phyloP scores from a whole-genome alignment of 2,329 filamentous ascomycete species.

The Tolypocladium capitatum region DNA sequence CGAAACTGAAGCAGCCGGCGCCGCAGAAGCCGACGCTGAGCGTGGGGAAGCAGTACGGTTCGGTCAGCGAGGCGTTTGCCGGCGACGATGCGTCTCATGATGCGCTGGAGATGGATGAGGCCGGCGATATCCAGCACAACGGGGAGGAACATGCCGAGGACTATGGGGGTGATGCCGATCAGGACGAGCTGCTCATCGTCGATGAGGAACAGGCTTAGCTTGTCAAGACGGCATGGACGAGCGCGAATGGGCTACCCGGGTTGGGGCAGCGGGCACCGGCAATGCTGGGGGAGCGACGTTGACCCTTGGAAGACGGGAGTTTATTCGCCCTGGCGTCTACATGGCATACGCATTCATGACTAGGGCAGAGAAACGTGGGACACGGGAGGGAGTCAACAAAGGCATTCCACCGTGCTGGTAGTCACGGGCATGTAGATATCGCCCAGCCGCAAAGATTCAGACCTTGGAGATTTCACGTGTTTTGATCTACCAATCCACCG shows the following conservation, averaged over 20 bases:
- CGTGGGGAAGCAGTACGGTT: constrained; percentile 9
- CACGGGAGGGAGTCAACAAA: background rate
- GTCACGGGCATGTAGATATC: background rate
- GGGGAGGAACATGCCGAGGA: background rate
- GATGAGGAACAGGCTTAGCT: background rate
- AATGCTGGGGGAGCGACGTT: background rate
- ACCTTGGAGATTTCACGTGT: background rate
- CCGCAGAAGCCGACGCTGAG: background rate
- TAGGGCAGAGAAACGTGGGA: background rate
- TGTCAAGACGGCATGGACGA: background rate
- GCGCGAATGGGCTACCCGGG: background rate
- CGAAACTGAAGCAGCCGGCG: background rate
- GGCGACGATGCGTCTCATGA: constrained; percentile 6
- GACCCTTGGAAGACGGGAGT: too few species aligned
- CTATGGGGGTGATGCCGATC: background rate
- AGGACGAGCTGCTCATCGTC: background rate
- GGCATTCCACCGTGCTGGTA: background rate
- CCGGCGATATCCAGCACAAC: background rate
- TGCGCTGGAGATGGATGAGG: background rate
- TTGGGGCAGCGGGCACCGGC: background rate
- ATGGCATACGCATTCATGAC: background rate
- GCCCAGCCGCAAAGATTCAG: background rate
- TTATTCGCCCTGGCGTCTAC: too few species aligned
- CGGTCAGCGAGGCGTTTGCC: constrained; percentile 17
- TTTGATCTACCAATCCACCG: background rate